Evolutionary conservation across 2,329 filamentous ascomycete genomes (phyloP).

Genomic region (Didymella pomorum): DNA sequence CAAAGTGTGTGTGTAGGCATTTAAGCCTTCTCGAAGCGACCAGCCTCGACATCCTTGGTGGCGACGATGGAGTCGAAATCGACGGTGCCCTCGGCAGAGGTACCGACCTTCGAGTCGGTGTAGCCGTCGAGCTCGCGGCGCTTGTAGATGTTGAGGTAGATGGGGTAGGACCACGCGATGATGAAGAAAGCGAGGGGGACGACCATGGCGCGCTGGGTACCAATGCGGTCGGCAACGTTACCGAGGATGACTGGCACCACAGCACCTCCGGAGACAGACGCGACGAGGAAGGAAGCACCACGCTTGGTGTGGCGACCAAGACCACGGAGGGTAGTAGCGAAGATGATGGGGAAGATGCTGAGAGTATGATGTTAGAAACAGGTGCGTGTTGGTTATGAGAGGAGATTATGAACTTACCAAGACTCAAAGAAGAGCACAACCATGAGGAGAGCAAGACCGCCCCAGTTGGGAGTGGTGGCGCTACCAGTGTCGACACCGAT

Average conservation of each 20-base stretch:
- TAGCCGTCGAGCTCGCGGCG: slow-evolving; percentile 49
- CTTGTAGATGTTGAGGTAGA: slow-evolving; percentile 49
- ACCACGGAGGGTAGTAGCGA: slow-evolving; percentile 48
- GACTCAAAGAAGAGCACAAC: slow-evolving; percentile 51
- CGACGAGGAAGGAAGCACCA: slow-evolving; percentile 49
- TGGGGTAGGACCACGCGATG: slow-evolving; percentile 47
- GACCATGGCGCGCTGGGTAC: slow-evolving; percentile 47
- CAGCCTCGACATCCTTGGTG: slow-evolving; percentile 37
- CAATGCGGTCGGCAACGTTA: slow-evolving; percentile 46
- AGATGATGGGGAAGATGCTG: slow-evolving; percentile 51
- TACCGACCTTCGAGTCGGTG: slow-evolving; percentile 42
- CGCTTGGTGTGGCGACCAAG: slow-evolving; percentile 53
- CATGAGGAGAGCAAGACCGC: slow-evolving; percentile 49
- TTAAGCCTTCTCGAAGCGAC: slow-evolving; percentile 29
- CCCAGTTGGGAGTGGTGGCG: slow-evolving; percentile 44
- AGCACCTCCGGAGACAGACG: slow-evolving; percentile 49
- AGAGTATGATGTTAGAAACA: too few relatives aligned
- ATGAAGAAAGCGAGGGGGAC: slow-evolving; percentile 47
- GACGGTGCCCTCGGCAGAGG: slow-evolving; percentile 27
- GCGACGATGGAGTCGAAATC: slow-evolving; percentile 39
- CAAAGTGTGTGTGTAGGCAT: neutral
- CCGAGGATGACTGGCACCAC: slow-evolving; percentile 46
- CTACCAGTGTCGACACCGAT: slow-evolving; percentile 46
- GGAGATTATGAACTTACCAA: slow-evolving; percentile 20
- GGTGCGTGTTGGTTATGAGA: too few relatives aligned